Percentiles rank a stretch among this genome's conserved stretches.
phyloP scores from a whole-genome alignment of 2,329 filamentous ascomycete species.

The Cladobotryum mycophilum region DNA sequence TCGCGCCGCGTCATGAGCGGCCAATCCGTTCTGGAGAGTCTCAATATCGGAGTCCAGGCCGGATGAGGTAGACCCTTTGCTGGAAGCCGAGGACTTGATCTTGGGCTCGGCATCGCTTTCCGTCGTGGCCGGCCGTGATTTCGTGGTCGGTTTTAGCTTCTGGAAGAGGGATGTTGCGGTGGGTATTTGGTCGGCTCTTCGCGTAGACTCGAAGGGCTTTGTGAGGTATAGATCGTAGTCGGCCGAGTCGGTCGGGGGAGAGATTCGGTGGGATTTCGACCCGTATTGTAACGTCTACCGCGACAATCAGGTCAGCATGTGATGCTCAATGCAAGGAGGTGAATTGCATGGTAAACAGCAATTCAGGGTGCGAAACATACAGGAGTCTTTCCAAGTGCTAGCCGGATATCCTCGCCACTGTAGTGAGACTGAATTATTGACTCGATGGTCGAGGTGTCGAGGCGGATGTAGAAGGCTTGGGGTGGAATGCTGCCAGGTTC shows the following conservation, averaged over 20 bases:
- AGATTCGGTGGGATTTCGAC: slow-evolving; percentile 42
- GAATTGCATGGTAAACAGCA: not conserved
- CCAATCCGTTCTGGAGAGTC: slow-evolving; percentile 38
- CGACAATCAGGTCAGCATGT: slow-evolving; percentile 13
- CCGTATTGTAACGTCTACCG: slow-evolving; percentile 50
- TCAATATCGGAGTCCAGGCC: slow-evolving; percentile 45
- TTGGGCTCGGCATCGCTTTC: slow-evolving; percentile 19
- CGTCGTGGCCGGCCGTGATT: slow-evolving; percentile 23
- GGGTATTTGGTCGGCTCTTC: slow-evolving; percentile 42
- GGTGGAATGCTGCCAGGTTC: slow-evolving; percentile 37
- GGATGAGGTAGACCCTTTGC: slow-evolving; percentile 32
- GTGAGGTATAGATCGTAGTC: slow-evolving; percentile 53
- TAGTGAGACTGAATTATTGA: slow-evolving; percentile 56
- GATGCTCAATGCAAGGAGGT: slow-evolving; percentile 7
- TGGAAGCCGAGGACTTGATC: slow-evolving; percentile 24
- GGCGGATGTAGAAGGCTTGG: slow-evolving; percentile 53
- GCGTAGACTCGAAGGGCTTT: slow-evolving; percentile 41
- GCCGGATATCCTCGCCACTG: slow-evolving; percentile 49
- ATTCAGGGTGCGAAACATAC: slow-evolving; percentile 39
- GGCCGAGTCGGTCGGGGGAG: slow-evolving; percentile 37
- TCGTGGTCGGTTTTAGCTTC: slow-evolving; percentile 25
- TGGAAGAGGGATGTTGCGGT: slow-evolving; percentile 47
- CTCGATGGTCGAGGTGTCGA: slow-evolving; percentile 53
- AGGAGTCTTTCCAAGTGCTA: slow-evolving; percentile 52
- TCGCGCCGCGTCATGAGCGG: slow-evolving; percentile 29